phyloP scores from a whole-genome alignment of 2,329 filamentous ascomycete genomes.

The Botrytis hyacinthi region DNA sequence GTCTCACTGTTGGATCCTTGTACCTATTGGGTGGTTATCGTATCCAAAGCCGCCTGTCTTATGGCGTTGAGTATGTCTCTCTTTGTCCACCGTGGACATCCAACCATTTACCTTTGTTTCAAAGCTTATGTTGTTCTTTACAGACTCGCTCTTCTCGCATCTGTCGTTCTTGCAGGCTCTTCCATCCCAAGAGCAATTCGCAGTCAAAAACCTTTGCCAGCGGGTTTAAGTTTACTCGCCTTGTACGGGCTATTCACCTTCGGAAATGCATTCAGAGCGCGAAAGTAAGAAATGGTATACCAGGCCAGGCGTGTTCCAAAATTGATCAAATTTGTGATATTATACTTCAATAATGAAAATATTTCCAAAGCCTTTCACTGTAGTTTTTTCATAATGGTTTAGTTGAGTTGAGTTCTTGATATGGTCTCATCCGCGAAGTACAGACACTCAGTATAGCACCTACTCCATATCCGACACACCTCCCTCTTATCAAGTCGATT shows the following conservation, averaged over 20 bases:
- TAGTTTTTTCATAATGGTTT: not conserved
- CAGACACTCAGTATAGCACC: not conserved
- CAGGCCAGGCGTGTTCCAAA: slow-evolving; percentile 21
- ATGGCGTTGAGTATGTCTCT: slow-evolving; percentile 66
- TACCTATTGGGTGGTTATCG: slow-evolving; percentile 79
- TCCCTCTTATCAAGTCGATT: not conserved
- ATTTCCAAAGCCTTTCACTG: not conserved
- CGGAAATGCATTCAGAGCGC: slow-evolving; percentile 60
- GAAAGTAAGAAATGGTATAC: slow-evolving; percentile 38
- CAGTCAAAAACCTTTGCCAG: slow-evolving; percentile 78
- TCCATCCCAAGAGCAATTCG: slow-evolving; percentile 85
- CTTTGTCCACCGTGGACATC: not conserved
- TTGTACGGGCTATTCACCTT: slow-evolving; percentile 77
- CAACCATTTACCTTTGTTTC: not conserved
- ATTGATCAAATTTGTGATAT: slow-evolving; percentile 32
- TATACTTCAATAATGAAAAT: not conserved
- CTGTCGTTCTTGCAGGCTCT: slow-evolving; percentile 76
- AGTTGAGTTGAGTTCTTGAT: slow-evolving; percentile 13
- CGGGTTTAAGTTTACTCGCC: slow-evolving; percentile 75
- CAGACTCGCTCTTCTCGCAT: slow-evolving; percentile 76
- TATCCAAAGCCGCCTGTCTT: slow-evolving; percentile 70
- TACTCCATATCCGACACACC: not conserved
- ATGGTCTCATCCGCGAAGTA: not conserved
- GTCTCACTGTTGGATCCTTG: slow-evolving; percentile 74
- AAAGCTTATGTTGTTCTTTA: slow-evolving; percentile 3